phyloP scores from a whole-genome alignment of 768 basidiomycete species.

The Leucosporidium creatinivorum region DNA sequence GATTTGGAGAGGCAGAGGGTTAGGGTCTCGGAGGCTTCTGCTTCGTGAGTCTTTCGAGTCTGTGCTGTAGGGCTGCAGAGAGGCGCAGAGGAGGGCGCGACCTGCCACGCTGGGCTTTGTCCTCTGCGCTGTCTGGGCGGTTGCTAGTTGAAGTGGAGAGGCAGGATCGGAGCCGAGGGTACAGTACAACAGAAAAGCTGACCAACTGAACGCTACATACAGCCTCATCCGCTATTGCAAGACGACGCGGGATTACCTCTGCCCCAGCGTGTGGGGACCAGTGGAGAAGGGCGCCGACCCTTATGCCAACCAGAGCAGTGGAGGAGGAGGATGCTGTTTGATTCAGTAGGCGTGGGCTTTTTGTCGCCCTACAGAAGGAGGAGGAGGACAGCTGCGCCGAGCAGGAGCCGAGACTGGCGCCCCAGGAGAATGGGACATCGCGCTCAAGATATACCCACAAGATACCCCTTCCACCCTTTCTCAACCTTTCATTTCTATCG shows the following conservation, averaged over 20 bases:
- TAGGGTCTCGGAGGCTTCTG: constrained; percentile 81
- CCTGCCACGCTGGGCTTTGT: not conserved
- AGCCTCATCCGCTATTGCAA: constrained; percentile 93
- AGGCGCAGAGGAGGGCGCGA: too few relatives aligned
- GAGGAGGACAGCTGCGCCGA: not conserved
- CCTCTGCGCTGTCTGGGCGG: not conserved
- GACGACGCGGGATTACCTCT: constrained; percentile 81
- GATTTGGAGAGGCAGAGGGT: constrained; percentile 84
- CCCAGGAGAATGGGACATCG: too few relatives aligned
- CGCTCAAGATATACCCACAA: too few relatives aligned
- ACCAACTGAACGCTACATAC: constrained; percentile 3
- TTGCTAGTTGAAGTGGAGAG: not conserved
- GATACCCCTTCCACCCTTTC: too few relatives aligned
- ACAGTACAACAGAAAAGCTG: not conserved
- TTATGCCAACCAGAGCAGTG: constrained; percentile 59
- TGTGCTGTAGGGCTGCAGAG: too few relatives aligned
- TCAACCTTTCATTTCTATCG: too few relatives aligned
- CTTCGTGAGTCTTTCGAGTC: constrained; percentile 53
- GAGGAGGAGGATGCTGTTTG: constrained; percentile 39
- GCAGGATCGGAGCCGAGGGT: too few relatives aligned
- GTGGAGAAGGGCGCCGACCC: constrained; percentile 89
- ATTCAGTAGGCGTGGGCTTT: constrained; percentile 1
- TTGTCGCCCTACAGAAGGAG: not conserved
- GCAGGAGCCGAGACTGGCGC: too few relatives aligned
- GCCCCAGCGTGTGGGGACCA: constrained; percentile 94